Percentiles rank a stretch among this genome's conserved stretches.
These are phyloP conservation scores for Leccinum subgranulosum DNA, from an alignment of 768 basidiomycete species.

Conservation along the genomic window DNA sequence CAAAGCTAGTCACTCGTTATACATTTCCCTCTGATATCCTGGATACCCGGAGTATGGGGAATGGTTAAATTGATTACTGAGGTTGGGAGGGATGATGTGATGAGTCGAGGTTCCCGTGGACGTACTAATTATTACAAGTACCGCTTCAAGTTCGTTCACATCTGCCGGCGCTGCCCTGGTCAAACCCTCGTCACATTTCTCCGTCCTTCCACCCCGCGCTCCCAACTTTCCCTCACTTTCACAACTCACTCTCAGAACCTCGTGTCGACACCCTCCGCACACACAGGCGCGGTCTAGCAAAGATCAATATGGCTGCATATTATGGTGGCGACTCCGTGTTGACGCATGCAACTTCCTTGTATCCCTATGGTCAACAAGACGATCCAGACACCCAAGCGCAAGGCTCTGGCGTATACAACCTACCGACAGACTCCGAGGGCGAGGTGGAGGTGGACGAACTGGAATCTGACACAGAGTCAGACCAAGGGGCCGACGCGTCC, in stretches of 20 bases:
- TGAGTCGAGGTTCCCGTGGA: slow-evolving; percentile 12
- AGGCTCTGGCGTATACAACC: slow-evolving; percentile 29
- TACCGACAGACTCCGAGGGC: slow-evolving; percentile 33
- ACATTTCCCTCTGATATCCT: background rate
- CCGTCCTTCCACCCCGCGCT: slow-evolving; percentile 1
- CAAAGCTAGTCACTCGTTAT: background rate
- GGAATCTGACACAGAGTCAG: slow-evolving; percentile 33
- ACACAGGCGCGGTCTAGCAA: slow-evolving; percentile 3
- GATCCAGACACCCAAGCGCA: slow-evolving; percentile 24
- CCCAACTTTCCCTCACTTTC: slow-evolving; percentile 2
- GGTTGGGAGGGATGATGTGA: background rate
- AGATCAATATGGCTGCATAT: slow-evolving; percentile 30
- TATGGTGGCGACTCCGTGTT: slow-evolving; percentile 27
- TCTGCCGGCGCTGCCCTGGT: slow-evolving; percentile 25
- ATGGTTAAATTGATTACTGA: background rate
- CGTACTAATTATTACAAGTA: slow-evolving; percentile 7
- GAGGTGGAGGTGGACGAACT: slow-evolving; percentile 34
- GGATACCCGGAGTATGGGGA: background rate
- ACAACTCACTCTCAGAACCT: background rate
- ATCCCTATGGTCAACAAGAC: slow-evolving; percentile 28
- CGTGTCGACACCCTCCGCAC: slow-evolving; percentile 6
- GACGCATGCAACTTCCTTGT: slow-evolving; percentile 32
- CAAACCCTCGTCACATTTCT: slow-evolving; percentile 13
- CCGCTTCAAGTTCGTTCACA: slow-evolving; percentile 20
- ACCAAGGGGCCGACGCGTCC: slow-evolving; percentile 26